phyloP scores from a whole-genome alignment of 176 grass and related monocot species.

The Stipa capillata region DNA sequence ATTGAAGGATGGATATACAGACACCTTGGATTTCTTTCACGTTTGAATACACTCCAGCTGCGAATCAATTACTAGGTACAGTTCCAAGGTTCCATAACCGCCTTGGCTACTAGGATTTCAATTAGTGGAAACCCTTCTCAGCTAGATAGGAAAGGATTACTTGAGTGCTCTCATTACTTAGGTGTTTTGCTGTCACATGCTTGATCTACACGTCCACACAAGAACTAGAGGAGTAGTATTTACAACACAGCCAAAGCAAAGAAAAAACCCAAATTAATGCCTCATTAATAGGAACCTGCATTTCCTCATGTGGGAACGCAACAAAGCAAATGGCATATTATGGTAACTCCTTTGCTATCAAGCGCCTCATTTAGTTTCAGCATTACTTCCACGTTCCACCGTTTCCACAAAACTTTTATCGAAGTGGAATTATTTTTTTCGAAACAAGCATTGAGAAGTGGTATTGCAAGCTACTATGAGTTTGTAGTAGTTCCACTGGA shows the following conservation, averaged over 20 bases:
- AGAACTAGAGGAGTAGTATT: neutral
- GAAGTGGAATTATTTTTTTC: neutral
- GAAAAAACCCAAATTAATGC: neutral
- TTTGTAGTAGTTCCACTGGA: neutral
- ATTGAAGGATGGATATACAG: no score
- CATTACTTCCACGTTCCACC: neutral
- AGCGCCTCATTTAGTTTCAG: neutral
- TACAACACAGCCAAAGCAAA: neutral
- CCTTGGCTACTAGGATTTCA: neutral
- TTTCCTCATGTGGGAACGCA: neutral
- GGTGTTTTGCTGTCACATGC: neutral
- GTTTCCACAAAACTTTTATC: neutral
- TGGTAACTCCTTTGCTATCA: neutral
- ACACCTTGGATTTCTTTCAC: no score
- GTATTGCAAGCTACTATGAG: neutral
- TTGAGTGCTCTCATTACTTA: neutral
- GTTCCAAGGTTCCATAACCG: neutral
- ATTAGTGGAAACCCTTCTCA: neutral
- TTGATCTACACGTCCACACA: neutral
- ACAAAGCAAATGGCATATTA: neutral
- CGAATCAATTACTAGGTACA: neutral
- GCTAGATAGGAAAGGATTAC: neutral
- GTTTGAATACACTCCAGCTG: neutral
- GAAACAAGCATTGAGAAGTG: neutral
- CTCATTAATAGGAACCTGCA: neutral